These are phyloP conservation scores for Fraxinus albicans DNA, from an alignment of 305 asterid genomes.

Conservation along the genomic window DNA sequence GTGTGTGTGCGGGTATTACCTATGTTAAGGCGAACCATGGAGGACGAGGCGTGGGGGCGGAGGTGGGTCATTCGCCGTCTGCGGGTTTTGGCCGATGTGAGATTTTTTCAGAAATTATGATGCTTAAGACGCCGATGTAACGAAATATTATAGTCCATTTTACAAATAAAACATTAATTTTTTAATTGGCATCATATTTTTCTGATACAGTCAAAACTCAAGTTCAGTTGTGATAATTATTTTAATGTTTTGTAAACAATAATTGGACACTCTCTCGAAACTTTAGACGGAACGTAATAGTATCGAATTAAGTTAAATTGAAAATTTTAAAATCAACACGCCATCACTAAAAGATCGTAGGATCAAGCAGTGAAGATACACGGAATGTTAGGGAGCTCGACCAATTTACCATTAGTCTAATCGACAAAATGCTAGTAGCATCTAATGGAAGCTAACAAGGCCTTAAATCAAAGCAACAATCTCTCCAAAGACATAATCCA, in stretches of 20 bases:
- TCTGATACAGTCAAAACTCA: background rate
- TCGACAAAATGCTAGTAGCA: background rate
- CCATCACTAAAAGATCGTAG: background rate
- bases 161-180: too few relatives aligned
- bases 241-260: background rate
- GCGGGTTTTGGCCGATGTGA: constrained; percentile 17
- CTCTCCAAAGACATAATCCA: background rate
- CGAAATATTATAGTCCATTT: background rate
- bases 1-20: constrained; percentile 32
- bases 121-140: background rate
- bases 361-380: background rate
- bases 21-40: constrained; percentile 66
- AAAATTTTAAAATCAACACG: background rate
- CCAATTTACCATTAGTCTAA: background rate
- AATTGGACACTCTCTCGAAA: background rate
- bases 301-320: background rate
- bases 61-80: constrained; percentile 32
- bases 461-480: background rate
- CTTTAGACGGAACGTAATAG: background rate
- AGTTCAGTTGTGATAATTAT: background rate
- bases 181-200: background rate
- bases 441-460: background rate
- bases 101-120: background rate
- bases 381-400: background rate
- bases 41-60: constrained; percentile 41